Evolutionary conservation across 106 monocot species (phyloP), one percentile per base, ranked within the genome.

Genomic region (Iris macrosiphon): DNA sequence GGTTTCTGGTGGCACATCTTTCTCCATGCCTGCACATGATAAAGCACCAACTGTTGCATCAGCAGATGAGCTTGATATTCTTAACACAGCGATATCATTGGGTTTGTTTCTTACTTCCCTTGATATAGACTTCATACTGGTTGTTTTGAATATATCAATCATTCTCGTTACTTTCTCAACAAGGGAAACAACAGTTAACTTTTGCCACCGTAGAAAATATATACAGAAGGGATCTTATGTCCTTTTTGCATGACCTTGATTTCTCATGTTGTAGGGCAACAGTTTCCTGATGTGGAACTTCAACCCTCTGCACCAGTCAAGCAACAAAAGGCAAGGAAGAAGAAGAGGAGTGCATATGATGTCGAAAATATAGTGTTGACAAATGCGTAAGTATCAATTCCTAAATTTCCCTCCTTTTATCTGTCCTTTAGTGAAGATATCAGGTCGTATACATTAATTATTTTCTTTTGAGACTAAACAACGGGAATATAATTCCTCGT

Each of bases 331-430:
- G 27, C 25, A 49, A 87, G 39, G 52, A 68, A 38, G 55, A 76
- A 64, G 25, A 83, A 64, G 55, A 58, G 38, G 39, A 64, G 51
- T n/a, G 67, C 35, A 9, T 67, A 41, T 23, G 76, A 74, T 71
- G 89, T 83, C 54, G 55, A 46, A 40, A 5, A 46, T 12, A 9
- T 89, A 16, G 80, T 89, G 5, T 69, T 89, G 71, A 68, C 44
- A 35, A 84, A 89, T 65, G 62, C 10, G 89, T 89, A 64, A 59
- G 73, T 77, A n/a, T n/a, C n/a, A n/a, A n/a, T n/a, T n/a, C n/a
- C n/a, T n/a, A n/a, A n/a, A n/a, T n/a, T n/a, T n/a, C n/a, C n/a
- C n/a, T n/a, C n/a, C n/a, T n/a, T n/a, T n/a, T n/a, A n/a, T n/a
- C n/a, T n/a, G n/a, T n/a, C n/a, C n/a, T n/a, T n/a, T n/a, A n/a